Evolutionary conservation across 1,139 yeast species (phyloP).

Genomic region (Yamadazyma spencermartinsiae): DNA sequence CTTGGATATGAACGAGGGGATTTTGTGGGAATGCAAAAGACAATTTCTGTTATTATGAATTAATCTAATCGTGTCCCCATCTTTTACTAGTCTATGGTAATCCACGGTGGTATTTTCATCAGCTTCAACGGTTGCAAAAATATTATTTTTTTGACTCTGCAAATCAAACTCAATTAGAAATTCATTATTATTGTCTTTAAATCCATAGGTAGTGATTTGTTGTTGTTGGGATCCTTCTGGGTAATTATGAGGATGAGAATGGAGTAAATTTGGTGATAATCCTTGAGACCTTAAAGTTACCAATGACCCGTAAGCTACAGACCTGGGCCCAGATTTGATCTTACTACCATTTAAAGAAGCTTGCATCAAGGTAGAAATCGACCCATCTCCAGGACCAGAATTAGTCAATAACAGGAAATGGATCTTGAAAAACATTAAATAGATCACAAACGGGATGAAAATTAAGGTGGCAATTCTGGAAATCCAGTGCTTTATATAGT

Average conservation of each 20-base stretch:
- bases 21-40: conserved; percentile 63
- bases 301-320: conserved; percentile 59
- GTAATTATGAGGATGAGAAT: conserved; percentile 66
- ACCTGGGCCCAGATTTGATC: conserved; percentile 58
- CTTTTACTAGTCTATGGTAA: conserved; percentile 25
- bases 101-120: conserved; percentile 28
- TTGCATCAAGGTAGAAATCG: conserved; percentile 70
- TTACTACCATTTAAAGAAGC: conserved; percentile 60
- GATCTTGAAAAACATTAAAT: conserved; percentile 69
- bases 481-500: conserved; percentile 68
- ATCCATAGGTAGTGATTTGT: conserved; percentile 76
- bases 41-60: conserved; percentile 53
- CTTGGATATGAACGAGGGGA: conserved; percentile 56
- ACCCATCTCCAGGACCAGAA: conserved; percentile 80
- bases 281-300: conserved; percentile 75
- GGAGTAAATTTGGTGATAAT: conserved; percentile 64
- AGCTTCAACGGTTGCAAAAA: conserved; percentile 33
- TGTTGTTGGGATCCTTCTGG: conserved; percentile 77
- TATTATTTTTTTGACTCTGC: conserved; percentile 22
- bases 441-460: conserved; percentile 69
- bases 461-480: conserved; percentile 68
- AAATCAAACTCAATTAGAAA: conserved; percentile 54
- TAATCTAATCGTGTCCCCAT: conserved; percentile 59
- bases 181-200: conserved; percentile 66
- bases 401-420: conserved; percentile 75